Conservation (phyloP, 2,329 filamentous ascomycete species). For the Lojkania enalia region DNA sequence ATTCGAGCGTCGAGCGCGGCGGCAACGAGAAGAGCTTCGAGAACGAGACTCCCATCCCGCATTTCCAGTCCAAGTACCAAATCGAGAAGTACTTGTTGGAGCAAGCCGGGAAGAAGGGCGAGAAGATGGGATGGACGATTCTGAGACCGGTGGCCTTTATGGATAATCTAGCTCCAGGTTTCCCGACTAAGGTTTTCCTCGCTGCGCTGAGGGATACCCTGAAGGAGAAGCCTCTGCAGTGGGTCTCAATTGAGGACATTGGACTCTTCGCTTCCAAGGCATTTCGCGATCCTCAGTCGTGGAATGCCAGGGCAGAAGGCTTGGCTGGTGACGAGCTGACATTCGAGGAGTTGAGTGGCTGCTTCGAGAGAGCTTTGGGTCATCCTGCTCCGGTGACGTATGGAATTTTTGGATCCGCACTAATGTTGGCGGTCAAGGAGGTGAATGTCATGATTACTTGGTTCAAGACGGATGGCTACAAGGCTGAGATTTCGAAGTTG, state of each 20-base stretch:
- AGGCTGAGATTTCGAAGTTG: constrained; percentile 49
- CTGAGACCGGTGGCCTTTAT: constrained; percentile 66
- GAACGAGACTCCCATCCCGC: constrained; percentile 55
- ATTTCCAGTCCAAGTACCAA: constrained; percentile 64
- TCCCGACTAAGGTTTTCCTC: constrained; percentile 54
- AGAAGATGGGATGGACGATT: constrained; percentile 62
- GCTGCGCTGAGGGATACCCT: constrained; percentile 49
- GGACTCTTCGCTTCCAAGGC: constrained; percentile 56
- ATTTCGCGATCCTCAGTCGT: constrained; percentile 52
- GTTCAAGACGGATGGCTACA: constrained; percentile 55
- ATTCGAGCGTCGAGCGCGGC: constrained; percentile 66
- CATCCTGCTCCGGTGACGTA: constrained; percentile 50
- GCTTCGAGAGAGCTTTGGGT: constrained; percentile 54
- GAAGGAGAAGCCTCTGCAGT: constrained; percentile 48
- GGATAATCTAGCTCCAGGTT: constrained; percentile 58
- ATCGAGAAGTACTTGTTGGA: constrained; percentile 65
- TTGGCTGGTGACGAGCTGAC: constrained; percentile 59
- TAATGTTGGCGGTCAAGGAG: constrained; percentile 51
- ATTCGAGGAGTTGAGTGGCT: constrained; percentile 48
- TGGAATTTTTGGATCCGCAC: constrained; percentile 42
- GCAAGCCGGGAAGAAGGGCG: constrained; percentile 45
- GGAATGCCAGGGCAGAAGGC: constrained; percentile 50
- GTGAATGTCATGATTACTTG: constrained; percentile 55
- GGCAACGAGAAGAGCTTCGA: constrained; percentile 57
- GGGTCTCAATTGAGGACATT: constrained; percentile 53